Conservation (phyloP, 441 rosid species). For the Euphorbia schlechtendalii region DNA sequence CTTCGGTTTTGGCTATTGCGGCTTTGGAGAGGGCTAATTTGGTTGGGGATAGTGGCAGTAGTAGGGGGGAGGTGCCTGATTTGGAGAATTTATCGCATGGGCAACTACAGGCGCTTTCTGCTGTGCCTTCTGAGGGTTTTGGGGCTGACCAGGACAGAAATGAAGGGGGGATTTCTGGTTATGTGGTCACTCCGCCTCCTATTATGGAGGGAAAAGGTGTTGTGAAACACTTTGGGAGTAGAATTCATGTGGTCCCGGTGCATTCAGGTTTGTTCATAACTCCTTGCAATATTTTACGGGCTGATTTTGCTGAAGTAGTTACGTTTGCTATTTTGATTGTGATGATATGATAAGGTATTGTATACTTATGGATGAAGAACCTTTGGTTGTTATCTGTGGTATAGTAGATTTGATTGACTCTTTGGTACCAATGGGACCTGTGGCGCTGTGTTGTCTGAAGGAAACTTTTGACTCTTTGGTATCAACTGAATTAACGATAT, state of each 20-base stretch:
- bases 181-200: slow-evolving; percentile 62
- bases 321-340: neutral
- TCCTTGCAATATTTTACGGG: neutral
- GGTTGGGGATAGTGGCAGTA: slow-evolving; percentile 41
- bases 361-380: neutral
- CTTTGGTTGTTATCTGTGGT: slow-evolving; percentile 3
- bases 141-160: slow-evolving; percentile 43
- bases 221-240: slow-evolving; percentile 62
- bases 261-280: slow-evolving; percentile 59
- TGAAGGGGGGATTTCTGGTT: slow-evolving; percentile 40
- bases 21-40: slow-evolving; percentile 51
- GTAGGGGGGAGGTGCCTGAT: slow-evolving; percentile 27
- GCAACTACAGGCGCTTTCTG: slow-evolving; percentile 73
- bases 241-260: slow-evolving; percentile 74
- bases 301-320: neutral
- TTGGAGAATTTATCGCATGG: slow-evolving; percentile 82
- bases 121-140: slow-evolving; percentile 53
- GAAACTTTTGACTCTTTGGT: neutral
- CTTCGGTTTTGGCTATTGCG: slow-evolving; percentile 51
- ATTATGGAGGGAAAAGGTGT: slow-evolving; percentile 84
- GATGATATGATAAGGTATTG: slow-evolving; percentile 7
- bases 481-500: neutral
- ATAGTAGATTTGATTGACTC: neutral
- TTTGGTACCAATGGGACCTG: neutral
- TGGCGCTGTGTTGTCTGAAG: neutral